Base-by-base conservation (phyloP, 306 rosid species). In the Inga oerstediana region DNA sequence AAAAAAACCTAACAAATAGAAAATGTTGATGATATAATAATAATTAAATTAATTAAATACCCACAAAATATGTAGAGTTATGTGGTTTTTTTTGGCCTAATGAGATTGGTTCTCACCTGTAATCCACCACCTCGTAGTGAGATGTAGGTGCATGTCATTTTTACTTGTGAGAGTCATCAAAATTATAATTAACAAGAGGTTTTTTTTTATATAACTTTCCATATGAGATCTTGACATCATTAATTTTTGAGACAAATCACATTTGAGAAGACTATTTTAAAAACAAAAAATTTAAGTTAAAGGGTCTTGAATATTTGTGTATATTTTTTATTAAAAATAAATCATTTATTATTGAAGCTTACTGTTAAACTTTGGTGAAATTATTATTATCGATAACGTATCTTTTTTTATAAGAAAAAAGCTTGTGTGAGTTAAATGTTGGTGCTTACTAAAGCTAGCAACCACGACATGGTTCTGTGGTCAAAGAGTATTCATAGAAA, bases 51-150 rank as follows among this genome's bases (percentile, higher is more conserved):
- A 49, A 61, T 22, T 44, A 41, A 77, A 27, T 62, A 14, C n/a
- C 32, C 1, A 12, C 20, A 49, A 48, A n/a, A 9, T 1, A 59
- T 16, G 41, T 14, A 4, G 16, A 74, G 66, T 72, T 37, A 69
- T 13, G 65, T 79, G 66, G 32, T 69, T 51, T 73, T 73, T 73
- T 32, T 41, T 79, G 84, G 83, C 78, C 3, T 68, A 52, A 76
- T 58, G 56, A 34, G 87, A 68, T 80, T 80, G 74, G 84, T 34
- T n/a, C 20, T 43, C 14, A 24, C 65, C 14, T 43, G 14, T 17
- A 14, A 20, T 61, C 30, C 46, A 75, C 16, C 44, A 51, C 70
- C 34, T 43, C 34, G 16, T 34, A 66, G 15, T 22, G 66, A 74
- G 75, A 54, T 56, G 35, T 52, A 67, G 80, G 73, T 37, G 73